These are phyloP conservation scores for Chlorella sp. DNA, from an alignment of 139 green algal genomes.

Conservation along the genomic window DNA sequence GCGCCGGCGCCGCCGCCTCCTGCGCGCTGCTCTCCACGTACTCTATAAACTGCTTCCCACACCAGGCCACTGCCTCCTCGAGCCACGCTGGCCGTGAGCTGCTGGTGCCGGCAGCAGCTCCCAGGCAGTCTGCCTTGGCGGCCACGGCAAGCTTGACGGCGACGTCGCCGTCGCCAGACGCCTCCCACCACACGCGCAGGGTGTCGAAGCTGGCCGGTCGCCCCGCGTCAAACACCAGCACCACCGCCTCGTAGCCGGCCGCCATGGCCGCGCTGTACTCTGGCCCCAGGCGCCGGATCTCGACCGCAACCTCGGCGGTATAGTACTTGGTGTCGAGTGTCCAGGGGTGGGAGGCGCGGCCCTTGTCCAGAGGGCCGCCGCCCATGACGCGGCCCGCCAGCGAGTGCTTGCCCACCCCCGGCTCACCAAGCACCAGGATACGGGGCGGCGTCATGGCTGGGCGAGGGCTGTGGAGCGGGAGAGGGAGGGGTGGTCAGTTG, in stretches of 20 bases:
- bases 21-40: conserved; percentile 5
- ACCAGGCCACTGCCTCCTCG: conserved; percentile 19
- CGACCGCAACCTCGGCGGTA: conserved; percentile 20
- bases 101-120: background rate
- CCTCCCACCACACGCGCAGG: conserved; percentile 15
- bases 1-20: background rate
- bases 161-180: conserved; percentile 1
- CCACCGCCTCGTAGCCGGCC: conserved; percentile 18
- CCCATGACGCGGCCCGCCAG: background rate
- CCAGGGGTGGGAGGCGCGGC: background rate
- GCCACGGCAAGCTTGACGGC: conserved; percentile 10
- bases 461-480: no score
- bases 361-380: background rate
- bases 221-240: conserved; percentile 26
- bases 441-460: background rate
- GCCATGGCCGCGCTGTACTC: background rate
- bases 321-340: conserved; percentile 44
- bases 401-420: background rate
- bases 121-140: background rate
- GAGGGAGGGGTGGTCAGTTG: no score
- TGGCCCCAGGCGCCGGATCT: conserved; percentile 5
- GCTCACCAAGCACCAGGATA: conserved; percentile 15
- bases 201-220: background rate
- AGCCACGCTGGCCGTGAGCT: background rate
- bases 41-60: conserved; percentile 23